phyloP scores from a whole-genome alignment of 306 rosid genomes.

The Cyamopsis tetragonoloba region DNA sequence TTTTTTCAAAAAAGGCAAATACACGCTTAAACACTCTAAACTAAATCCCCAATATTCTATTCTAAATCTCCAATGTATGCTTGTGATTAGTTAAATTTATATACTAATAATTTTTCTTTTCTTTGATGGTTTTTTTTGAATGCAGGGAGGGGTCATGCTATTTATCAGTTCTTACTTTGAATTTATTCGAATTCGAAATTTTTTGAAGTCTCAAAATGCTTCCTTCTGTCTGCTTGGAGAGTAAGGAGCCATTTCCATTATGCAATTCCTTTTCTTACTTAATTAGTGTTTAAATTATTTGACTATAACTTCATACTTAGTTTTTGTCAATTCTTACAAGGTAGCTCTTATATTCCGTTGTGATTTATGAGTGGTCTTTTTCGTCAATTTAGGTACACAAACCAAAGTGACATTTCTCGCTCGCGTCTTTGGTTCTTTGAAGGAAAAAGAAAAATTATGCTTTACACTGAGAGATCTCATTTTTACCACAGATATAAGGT shows the following conservation, averaged over 20 bases:
- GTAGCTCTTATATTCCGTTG: conserved; percentile 6
- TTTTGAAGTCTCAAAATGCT: conserved; percentile 76
- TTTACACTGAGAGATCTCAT: conserved; percentile 92
- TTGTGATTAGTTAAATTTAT: conserved; percentile 5
- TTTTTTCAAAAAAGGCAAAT: no score
- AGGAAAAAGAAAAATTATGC: conserved; percentile 72
- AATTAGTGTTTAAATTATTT: neutral
- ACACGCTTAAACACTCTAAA: no score
- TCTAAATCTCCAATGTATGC: no score
- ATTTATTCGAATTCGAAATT: conserved; percentile 72
- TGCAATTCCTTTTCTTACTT: neutral
- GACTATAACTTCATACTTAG: neutral
- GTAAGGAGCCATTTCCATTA: conserved; percentile 49
- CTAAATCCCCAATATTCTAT: no score
- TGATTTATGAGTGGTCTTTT: conserved; percentile 10
- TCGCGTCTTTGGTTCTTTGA: conserved; percentile 80
- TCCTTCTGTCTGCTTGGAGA: conserved; percentile 91
- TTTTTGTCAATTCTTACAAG: neutral
- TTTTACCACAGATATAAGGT: conserved; percentile 94
- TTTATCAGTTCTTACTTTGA: conserved; percentile 81
- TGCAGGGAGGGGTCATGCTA: conserved; percentile 86
- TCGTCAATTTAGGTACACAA: conserved; percentile 63
- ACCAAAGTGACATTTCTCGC: conserved; percentile 75
- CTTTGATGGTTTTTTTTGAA: no score
- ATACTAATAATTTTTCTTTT: neutral